Base-by-base conservation (phyloP, 2,329 filamentous ascomycete genomes). In the Trichoderma afroharzianum region DNA sequence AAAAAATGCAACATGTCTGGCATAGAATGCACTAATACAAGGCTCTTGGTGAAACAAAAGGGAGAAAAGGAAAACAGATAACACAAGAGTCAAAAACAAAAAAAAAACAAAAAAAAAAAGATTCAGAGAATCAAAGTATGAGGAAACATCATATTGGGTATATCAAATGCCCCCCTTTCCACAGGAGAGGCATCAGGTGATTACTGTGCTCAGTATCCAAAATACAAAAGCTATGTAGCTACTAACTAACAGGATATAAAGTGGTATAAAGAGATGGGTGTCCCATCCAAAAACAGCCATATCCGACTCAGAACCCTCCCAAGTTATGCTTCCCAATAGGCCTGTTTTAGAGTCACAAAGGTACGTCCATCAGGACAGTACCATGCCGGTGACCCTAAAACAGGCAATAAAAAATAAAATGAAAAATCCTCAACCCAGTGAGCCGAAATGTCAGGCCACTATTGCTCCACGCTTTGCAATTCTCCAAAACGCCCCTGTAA, bases 391-490 rank as follows among this genome's bases (percentile, higher is more conserved):
- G 64, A 21, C 53, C 32, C 6, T n/a, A 8, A 43, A 67, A 30
- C 47, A 47, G 15, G 30, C 30, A 43, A 68, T 33, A 47, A 14
- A 26, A 14, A 26, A 43, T 43, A 36, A 66, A 6, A 55, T 15
- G n/a, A 67, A 43, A 24, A 67, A 18, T 6, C 63, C 66, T 59
- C 36, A 36, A 24, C 39, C 66, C 66, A 62, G 53, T 33, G 36
- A 67, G 30, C 30, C 63, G 36, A 39, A 11, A 39, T 26, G 15
- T 67, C 24, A 43, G 32, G 21, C 21, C 18, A 50, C 36, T 21
- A 50, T 57, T 64, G 63, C 61, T 63, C 26, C 53, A 32, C 39
- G 71, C 68, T 50, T 63, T 62, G 47, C 39, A 43, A 71, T 66
- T 36, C 53, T 26, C 59, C 61, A 50, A 68, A 53, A 70, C 68